phyloP scores from a whole-genome alignment of 192 early-diverging fungal genomes.

The Oehlia diaphana region DNA sequence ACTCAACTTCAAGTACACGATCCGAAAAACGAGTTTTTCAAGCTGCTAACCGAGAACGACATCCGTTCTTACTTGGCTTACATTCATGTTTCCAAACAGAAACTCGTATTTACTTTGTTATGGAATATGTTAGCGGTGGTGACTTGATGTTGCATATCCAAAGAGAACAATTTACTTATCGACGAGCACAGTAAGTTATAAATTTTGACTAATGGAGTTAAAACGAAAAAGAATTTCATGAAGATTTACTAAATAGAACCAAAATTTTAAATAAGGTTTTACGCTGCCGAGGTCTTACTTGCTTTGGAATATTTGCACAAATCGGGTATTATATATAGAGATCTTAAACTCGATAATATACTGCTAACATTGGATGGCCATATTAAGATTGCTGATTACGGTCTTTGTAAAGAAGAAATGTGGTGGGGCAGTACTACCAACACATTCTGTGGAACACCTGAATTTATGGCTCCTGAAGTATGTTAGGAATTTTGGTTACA shows the following conservation, averaged over 20 bases:
- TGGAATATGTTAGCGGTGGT: constrained; percentile 97
- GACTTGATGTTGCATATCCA: constrained; percentile 99
- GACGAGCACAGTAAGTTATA: constrained; percentile 71
- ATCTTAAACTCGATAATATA: constrained; percentile 98
- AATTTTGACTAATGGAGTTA: no score
- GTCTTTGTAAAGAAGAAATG: constrained; percentile 98
- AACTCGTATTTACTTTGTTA: constrained; percentile 95
- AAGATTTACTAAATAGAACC: no score
- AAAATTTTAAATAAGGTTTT: constrained; percentile 57
- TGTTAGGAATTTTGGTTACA: neutral
- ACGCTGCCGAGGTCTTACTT: constrained; percentile 92
- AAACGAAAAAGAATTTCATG: no score
- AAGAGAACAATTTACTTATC: constrained; percentile 85
- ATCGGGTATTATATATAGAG: constrained; percentile 92
- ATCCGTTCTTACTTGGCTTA: constrained; percentile 94
- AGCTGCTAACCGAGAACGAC: constrained; percentile 85
- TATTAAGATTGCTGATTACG: constrained; percentile 98
- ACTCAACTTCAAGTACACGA: constrained; percentile 54
- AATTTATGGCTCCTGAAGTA: constrained; percentile 97
- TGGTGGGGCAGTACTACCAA: constrained; percentile 82
- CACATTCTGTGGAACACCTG: constrained; percentile 98
- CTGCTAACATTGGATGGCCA: constrained; percentile 89
- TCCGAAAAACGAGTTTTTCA: constrained; percentile 95
- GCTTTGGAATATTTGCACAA: constrained; percentile 97
- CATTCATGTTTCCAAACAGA: constrained; percentile 98